Evolutionary conservation across 441 rosid genomes (phyloP), one percentile per base, ranked within the genome.

Genomic region (Erodium moschatum): DNA sequence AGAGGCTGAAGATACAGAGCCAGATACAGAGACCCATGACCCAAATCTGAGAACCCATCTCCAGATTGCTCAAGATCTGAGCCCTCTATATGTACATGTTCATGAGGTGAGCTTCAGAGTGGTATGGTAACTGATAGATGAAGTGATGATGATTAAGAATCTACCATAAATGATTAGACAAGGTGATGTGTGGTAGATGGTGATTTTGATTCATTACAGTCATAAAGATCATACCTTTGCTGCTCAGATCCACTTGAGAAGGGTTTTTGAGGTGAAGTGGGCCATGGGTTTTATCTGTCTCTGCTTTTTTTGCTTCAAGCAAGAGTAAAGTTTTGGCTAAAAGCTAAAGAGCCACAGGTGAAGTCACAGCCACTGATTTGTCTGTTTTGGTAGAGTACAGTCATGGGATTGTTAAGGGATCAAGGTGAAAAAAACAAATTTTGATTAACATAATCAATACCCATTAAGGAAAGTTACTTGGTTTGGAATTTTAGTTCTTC

Each of bases 41-140:
- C 78, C 72, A 73, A 77, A 74, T 66, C 65, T 67, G 81, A 62
- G 70, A 79, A 79, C 69, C 86, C 92, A 88, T 88, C 15, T 54
- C 61, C 21, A 18, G 16, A 29, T 29, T 29, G 31, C 31, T 29
- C 31, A 29, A 42, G 48, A 42, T 42, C 48, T 42, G 2, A 42
- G 12, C 12, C 48, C 48, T 42, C 12, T 42, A 42, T 42, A 11
- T 9, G 48, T 42, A 42, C 12, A 42, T 42, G 48, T 42, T 42
- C 2, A 42, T 1, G 48, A 42, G 12, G 12, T 42, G 48, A 42
- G 48, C 48, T 42, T 5, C 12, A 42, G 48, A 29, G 31, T 29
- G 31, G 31, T 29, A 29, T 29, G 31, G 31, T 29, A 29, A 29
- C 31, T 29, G 31, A 29, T 29, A 4, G 31, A 0, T 29, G 3